These are phyloP conservation scores for Agrocybe pediades DNA, from an alignment of 768 basidiomycete species.

Conservation along the genomic window DNA sequence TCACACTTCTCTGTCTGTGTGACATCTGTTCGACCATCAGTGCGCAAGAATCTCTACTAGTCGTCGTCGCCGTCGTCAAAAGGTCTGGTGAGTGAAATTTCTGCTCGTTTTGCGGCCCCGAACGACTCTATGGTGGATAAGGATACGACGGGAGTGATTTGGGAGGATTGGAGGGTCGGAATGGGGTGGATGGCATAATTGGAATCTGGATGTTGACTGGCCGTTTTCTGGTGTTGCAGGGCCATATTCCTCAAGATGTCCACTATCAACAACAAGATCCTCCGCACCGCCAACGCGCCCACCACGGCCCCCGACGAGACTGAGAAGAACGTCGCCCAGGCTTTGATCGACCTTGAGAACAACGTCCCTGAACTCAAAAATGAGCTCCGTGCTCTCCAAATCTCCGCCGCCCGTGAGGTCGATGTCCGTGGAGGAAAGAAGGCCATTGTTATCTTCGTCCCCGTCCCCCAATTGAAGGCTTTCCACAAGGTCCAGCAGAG, in stretches of 20 bases:
- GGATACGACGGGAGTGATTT: conserved; percentile 22
- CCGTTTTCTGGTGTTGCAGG: conserved; percentile 28
- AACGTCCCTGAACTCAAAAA: conserved; percentile 98
- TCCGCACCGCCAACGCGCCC: conserved; percentile 96
- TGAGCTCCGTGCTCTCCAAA: conserved; percentile 94
- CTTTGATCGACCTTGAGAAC: conserved; percentile 95
- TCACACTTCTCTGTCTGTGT: conserved; percentile 36
- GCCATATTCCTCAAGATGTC: conserved; percentile 64
- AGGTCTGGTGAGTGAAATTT: conserved; percentile 65
- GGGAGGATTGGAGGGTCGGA: conserved; percentile 27
- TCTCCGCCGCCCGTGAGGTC: conserved; percentile 98
- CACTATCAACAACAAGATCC: conserved; percentile 78
- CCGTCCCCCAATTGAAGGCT: conserved; percentile 95
- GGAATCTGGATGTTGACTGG: conserved; percentile 51
- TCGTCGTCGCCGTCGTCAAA: conserved; percentile 58
- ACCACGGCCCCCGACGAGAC: conserved; percentile 86
- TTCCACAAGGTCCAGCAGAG: conserved; percentile 98
- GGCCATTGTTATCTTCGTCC: conserved; percentile 98
- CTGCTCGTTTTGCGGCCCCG: conserved; percentile 28
- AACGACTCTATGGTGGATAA: conserved; percentile 23
- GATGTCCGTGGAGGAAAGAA: conserved; percentile 99
- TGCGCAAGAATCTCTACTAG: conserved; percentile 35
- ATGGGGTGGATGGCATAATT: conserved; percentile 58
- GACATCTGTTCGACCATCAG: conserved; percentile 24
- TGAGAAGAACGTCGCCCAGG: conserved; percentile 91